Percentiles rank a stretch among this genome's conserved stretches.
Evolutionary conservation across 495 filamentous ascomycete genomes (phyloP).

Genomic region (Aspergillus cavernicola): DNA sequence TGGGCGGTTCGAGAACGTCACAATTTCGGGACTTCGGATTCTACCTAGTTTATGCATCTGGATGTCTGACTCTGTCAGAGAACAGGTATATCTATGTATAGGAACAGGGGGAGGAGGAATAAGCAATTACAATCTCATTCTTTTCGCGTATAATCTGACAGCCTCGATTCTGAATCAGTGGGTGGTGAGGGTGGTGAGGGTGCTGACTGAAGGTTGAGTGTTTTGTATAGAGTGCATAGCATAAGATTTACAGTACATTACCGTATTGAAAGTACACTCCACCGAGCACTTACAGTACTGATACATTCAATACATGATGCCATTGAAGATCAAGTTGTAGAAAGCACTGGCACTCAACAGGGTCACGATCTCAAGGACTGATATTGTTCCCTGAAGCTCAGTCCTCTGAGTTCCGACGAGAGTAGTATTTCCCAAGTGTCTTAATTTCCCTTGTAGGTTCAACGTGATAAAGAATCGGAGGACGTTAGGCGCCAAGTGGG

Average conservation of each 20-base stretch:
- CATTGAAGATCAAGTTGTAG: background rate
- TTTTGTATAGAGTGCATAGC: slow-evolving; percentile 5
- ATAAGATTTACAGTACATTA: slow-evolving; percentile 1
- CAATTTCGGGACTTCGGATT: background rate
- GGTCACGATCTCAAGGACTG: too few relatives aligned
- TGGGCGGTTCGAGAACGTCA: slow-evolving; percentile 6
- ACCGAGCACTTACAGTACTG: background rate
- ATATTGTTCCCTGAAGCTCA: too few relatives aligned
- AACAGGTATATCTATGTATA: too few relatives aligned
- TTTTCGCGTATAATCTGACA: background rate
- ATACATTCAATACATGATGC: background rate
- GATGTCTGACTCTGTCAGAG: too few relatives aligned
- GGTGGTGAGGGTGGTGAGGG: too few relatives aligned
- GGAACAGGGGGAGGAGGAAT: background rate
- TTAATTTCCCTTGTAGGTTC: too few relatives aligned
- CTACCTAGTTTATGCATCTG: too few relatives aligned
- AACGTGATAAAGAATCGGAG: background rate
- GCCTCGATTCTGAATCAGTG: background rate
- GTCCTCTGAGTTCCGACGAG: too few relatives aligned
- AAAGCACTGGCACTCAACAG: too few relatives aligned
- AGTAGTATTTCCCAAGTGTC: too few relatives aligned
- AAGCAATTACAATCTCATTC: background rate
- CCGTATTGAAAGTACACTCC: background rate
- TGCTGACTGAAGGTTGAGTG: slow-evolving; percentile 1
- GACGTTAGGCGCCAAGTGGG: slow-evolving; percentile 12